Conservation (phyloP, 1,284 basidiomycete genomes). For the Vanrija sp. region DNA sequence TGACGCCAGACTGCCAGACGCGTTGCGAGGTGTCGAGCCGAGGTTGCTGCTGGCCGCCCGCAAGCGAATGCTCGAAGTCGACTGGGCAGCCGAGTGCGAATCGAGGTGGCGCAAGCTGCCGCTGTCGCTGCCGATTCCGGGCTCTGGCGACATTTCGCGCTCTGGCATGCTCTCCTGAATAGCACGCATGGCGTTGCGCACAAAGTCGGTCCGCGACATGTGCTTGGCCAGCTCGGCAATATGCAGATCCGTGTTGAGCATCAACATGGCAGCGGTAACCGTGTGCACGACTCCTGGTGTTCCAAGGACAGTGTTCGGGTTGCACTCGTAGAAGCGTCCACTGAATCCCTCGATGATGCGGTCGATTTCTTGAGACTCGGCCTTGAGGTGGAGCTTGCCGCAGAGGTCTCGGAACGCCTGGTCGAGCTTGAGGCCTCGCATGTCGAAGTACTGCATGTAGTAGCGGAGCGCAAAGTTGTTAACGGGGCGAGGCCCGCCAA, state of each 20-base stretch:
- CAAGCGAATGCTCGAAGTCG: constrained; percentile 18
- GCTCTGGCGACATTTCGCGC: constrained; percentile 58
- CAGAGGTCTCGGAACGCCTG: constrained; percentile 85
- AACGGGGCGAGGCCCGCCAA: constrained; percentile 75
- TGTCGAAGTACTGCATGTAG: constrained; percentile 90
- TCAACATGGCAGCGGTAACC: constrained; percentile 83
- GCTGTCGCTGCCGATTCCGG: constrained; percentile 61
- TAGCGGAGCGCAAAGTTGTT: constrained; percentile 70
- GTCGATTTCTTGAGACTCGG: constrained; percentile 96
- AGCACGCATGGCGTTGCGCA: constrained; percentile 82
- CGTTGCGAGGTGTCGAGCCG: constrained; percentile 24
- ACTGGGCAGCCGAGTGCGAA: constrained; percentile 21
- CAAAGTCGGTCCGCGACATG: constrained; percentile 93
- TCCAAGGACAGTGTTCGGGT: constrained; percentile 72
- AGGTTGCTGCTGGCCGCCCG: constrained; percentile 10
- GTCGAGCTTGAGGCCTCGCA: constrained; percentile 74
- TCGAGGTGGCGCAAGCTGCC: constrained; percentile 47
- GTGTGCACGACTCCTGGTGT: constrained; percentile 89
- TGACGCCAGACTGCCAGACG: constrained; percentile 24
- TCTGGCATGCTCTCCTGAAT: constrained; percentile 55
- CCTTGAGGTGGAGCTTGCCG: constrained; percentile 85
- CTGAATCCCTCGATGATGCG: constrained; percentile 90
- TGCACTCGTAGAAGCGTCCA: constrained; percentile 84
- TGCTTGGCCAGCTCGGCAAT: constrained; percentile 82
- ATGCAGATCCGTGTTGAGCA: constrained; percentile 96